These are phyloP conservation scores for Penicillium occitanis DNA, from an alignment of 2,329 filamentous ascomycete genomes.

Conservation along the genomic window DNA sequence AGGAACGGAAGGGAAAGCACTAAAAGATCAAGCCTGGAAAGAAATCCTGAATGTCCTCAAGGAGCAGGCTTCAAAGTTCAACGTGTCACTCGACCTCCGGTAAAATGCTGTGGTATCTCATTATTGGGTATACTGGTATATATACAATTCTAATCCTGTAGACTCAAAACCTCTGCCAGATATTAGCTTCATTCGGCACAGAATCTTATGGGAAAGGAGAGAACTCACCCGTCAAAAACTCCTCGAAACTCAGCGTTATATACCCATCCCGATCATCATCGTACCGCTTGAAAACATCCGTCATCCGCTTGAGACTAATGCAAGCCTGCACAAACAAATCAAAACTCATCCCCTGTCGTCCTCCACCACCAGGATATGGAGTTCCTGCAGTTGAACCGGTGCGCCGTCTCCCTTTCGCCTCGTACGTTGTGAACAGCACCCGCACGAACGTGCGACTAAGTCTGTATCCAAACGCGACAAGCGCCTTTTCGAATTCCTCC, in stretches of 20 bases:
- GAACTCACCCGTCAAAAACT: slow-evolving; percentile 65
- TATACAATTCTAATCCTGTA: slow-evolving; percentile 35
- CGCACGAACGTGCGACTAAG: slow-evolving; percentile 80
- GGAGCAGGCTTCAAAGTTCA: slow-evolving; percentile 27
- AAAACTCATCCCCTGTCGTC: slow-evolving; percentile 71
- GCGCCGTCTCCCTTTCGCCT: slow-evolving; percentile 55
- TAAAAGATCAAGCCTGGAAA: slow-evolving; percentile 42
- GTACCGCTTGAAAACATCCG: slow-evolving; percentile 98
- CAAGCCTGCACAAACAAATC: slow-evolving; percentile 97
- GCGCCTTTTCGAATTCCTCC: slow-evolving; percentile 82
- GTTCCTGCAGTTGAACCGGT: slow-evolving; percentile 26
- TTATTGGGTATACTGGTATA: slow-evolving; percentile 9
- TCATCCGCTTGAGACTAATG: slow-evolving; percentile 97
- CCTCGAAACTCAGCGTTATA: slow-evolving; percentile 78
- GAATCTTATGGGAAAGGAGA: neutral
- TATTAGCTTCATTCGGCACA: slow-evolving; percentile 14
- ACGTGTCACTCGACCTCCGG: neutral
- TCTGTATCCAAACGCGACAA: slow-evolving; percentile 91
- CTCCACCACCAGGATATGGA: slow-evolving; percentile 28
- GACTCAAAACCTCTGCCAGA: slow-evolving; percentile 35
- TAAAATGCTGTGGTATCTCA: slow-evolving; percentile 17
- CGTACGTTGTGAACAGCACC: slow-evolving; percentile 84
- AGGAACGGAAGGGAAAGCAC: slow-evolving; percentile 35
- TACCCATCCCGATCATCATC: slow-evolving; percentile 96
- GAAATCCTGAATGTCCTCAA: slow-evolving; percentile 41